phyloP scores from a whole-genome alignment of 1,284 basidiomycete species.

The Melanopsichium pennsylvanicum region DNA sequence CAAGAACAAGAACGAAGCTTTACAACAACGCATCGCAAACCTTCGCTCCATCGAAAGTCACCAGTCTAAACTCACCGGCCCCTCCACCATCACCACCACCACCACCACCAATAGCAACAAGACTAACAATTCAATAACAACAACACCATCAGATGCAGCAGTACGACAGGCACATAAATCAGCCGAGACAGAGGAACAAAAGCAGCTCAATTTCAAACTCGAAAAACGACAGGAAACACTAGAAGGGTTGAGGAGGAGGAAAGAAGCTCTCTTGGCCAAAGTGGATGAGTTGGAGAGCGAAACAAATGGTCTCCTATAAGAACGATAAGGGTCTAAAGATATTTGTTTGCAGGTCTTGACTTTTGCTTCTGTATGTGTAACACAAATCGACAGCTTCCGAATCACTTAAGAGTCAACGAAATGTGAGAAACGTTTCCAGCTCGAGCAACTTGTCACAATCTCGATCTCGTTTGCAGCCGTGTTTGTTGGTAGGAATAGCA shows the following conservation, averaged over 20 bases:
- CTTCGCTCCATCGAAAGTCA: constrained; percentile 30
- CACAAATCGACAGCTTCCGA: too few relatives aligned
- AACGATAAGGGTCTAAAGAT: too few relatives aligned
- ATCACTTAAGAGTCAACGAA: too few relatives aligned
- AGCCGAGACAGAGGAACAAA: constrained; percentile 1
- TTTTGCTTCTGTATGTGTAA: too few relatives aligned
- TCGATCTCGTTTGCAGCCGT: too few relatives aligned
- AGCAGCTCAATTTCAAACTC: neutral
- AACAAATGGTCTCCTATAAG: neutral
- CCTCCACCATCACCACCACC: neutral
- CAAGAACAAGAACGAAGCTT: constrained; percentile 26
- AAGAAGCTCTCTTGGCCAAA: constrained; percentile 16
- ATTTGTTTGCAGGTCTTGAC: constrained; percentile 2
- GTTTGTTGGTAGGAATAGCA: too few relatives aligned
- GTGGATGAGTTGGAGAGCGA: constrained; percentile 24
- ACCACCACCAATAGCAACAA: too few relatives aligned
- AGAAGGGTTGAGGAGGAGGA: constrained; percentile 9
- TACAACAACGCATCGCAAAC: constrained; percentile 30
- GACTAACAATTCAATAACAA: too few relatives aligned
- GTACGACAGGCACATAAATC: too few relatives aligned
- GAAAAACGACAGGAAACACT: constrained; percentile 3
- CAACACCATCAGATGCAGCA: neutral
- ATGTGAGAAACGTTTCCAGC: too few relatives aligned
- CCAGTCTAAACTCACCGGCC: constrained; percentile 24
- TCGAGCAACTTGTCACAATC: too few relatives aligned